phyloP scores from a whole-genome alignment of 192 early-diverging fungal genomes.

The Coemansia furcata region DNA sequence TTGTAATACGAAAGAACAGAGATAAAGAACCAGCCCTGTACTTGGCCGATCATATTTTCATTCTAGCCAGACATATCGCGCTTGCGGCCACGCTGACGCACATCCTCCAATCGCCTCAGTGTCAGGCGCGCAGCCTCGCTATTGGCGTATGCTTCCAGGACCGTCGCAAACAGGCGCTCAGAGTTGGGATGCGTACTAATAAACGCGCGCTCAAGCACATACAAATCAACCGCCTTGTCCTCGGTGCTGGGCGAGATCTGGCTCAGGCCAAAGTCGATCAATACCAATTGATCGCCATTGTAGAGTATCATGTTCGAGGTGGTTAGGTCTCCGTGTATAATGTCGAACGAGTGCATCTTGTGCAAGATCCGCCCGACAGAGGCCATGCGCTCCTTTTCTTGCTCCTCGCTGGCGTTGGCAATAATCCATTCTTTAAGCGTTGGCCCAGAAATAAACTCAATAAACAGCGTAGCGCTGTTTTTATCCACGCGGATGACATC shows the following conservation, averaged over 20 bases:
- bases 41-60: not conserved
- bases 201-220: constrained; percentile 95
- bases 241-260: constrained; percentile 80
- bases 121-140: constrained; percentile 63
- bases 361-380: constrained; percentile 67
- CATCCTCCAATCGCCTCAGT: constrained; percentile 73
- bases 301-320: constrained; percentile 91
- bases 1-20: too few species aligned
- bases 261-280: constrained; percentile 98
- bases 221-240: constrained; percentile 98
- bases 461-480: constrained; percentile 72
- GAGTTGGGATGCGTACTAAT: constrained; percentile 89
- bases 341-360: constrained; percentile 77
- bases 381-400: constrained; percentile 44
- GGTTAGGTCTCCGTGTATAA: constrained; percentile 96
- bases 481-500: constrained; percentile 79
- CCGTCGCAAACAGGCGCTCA: constrained; percentile 69
- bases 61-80: constrained; percentile 73
- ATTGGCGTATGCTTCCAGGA: constrained; percentile 67
- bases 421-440: constrained; percentile 74
- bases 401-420: constrained; percentile 17
- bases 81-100: constrained; percentile 79
- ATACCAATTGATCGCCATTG: constrained; percentile 45
- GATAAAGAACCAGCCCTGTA: too few species aligned
- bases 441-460: constrained; percentile 81